These are phyloP conservation scores for Citrus glauca DNA, from an alignment of 345 rosid species.

Conservation along the genomic window DNA sequence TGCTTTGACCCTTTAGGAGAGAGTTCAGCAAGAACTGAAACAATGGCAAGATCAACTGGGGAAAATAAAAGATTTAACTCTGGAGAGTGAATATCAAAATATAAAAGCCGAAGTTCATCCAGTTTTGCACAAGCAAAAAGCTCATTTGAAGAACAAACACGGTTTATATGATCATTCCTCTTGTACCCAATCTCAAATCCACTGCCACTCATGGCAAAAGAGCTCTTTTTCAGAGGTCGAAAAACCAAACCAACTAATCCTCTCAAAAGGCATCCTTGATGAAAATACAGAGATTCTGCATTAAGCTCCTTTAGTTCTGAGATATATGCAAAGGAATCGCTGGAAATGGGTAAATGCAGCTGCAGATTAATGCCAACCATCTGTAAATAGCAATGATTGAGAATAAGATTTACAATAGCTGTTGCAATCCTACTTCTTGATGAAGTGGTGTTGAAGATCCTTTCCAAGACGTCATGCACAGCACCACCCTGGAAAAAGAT, in stretches of 20 bases:
- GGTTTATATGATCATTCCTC: constrained; percentile 36
- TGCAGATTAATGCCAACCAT: constrained; percentile 38
- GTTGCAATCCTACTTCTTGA: constrained; percentile 39
- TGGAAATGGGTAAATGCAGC: constrained; percentile 45
- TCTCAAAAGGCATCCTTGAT: constrained; percentile 46
- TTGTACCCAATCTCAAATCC: constrained; percentile 52
- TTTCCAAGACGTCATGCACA: constrained; percentile 63
- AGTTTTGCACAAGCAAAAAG: constrained; percentile 31
- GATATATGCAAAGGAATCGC: constrained; percentile 37
- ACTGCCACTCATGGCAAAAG: constrained; percentile 41
- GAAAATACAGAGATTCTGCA: constrained; percentile 51
- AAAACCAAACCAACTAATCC: constrained; percentile 48
- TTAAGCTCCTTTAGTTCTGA: constrained; percentile 48
- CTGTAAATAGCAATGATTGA: constrained; percentile 53
- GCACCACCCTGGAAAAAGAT: constrained; percentile 53
- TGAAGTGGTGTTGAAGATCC: constrained; percentile 33
- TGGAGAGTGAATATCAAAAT: constrained; percentile 45
- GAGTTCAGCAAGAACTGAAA: constrained; percentile 40
- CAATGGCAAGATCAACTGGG: constrained; percentile 55
- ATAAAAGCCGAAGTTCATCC: constrained; percentile 50
- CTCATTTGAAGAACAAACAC: constrained; percentile 34
- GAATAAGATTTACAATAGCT: constrained; percentile 56
- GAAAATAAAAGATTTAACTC: constrained; percentile 48
- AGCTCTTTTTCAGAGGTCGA: constrained; percentile 44
- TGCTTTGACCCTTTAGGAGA: constrained; percentile 38